Percentiles rank a stretch among this genome's conserved stretches.
Evolutionary conservation across 2,329 filamentous ascomycete genomes (phyloP).

Genomic region (Cladosporium sphaerospermum): DNA sequence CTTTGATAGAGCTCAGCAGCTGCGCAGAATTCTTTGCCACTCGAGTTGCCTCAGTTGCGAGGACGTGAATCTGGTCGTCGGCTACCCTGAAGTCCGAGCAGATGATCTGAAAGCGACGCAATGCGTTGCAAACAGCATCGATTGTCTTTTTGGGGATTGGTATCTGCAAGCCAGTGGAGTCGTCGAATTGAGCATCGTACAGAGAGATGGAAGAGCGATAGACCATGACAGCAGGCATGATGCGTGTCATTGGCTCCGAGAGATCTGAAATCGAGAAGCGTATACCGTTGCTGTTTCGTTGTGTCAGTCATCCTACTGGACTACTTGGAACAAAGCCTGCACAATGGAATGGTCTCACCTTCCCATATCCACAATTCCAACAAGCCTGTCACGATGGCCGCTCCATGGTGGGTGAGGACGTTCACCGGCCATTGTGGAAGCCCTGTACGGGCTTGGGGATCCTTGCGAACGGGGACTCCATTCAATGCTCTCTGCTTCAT

Average conservation of each 20-base stretch:
- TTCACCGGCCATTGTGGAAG: not conserved
- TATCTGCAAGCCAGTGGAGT: slow-evolving; percentile 32
- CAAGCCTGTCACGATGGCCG: slow-evolving; percentile 7
- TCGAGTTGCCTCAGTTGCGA: slow-evolving; percentile 86
- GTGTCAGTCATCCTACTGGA: not conserved
- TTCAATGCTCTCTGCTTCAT: slow-evolving; percentile 6
- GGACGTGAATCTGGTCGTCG: slow-evolving; percentile 57
- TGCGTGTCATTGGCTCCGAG: slow-evolving; percentile 61
- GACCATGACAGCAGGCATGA: slow-evolving; percentile 70
- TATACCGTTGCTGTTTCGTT: slow-evolving; percentile 67
- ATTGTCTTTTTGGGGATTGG: slow-evolving; percentile 58
- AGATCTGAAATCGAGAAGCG: slow-evolving; percentile 85
- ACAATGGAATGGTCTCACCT: slow-evolving; percentile 36
- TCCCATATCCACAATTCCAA: slow-evolving; percentile 16
- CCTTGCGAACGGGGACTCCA: not conserved
- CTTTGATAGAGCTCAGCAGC: slow-evolving; percentile 55
- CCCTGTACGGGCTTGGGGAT: not conserved
- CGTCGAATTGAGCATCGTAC: slow-evolving; percentile 64
- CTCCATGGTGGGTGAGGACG: slow-evolving; percentile 12
- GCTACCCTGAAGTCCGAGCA: slow-evolving; percentile 68
- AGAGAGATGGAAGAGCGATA: slow-evolving; percentile 76
- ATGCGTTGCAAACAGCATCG: slow-evolving; percentile 54
- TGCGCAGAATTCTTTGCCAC: slow-evolving; percentile 66
- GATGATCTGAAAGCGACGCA: slow-evolving; percentile 65
- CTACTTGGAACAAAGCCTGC: too few species aligned